Evolutionary conservation across 164 flowering plant species (phyloP), one percentile per base, ranked within the genome.

Genomic region (Liriodendron chinense): DNA sequence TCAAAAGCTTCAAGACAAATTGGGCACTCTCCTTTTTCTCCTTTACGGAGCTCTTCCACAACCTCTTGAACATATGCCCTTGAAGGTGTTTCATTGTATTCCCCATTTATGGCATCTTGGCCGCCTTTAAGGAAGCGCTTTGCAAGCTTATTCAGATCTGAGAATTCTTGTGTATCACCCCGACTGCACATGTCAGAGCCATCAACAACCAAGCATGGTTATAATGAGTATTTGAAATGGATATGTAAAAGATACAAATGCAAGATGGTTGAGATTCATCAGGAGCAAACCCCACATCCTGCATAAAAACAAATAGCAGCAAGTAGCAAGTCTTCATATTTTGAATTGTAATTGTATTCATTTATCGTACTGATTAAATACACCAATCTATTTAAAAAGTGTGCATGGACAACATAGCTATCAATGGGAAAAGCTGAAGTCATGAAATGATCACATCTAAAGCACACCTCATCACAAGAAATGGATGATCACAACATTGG

Each of bases 401-500:
- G 8, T 53, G 8, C 59, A 34, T 34, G 43, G 43, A 34, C 43
- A 34, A 34, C 43, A 34, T 34, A 53, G 59, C 59, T 16, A 12
- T 53, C 59, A 12, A 53, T 53, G 9, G 59, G 16, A 53, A 7
- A n/a, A 49, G 53, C 7, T 49, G 59, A 65, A 47, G n/a, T 21
- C 69, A 49, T 47, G 1, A 64, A 64, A 20, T 61, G 18, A 16
- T 16, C 2, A 34, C 1, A 13, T 43, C 47, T 63, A 16, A 74
- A 25, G 22, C 76, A 72, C 20, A 94, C 99, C 99, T 96, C 97
- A 96, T 90, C 63, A 96, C 99, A 81, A 96, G 97, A 84, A 91
- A 96, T 65, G 99, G 99, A 83, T 96, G 99, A 80, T 96, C 98
- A 85, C 99, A 96, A 80, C 99, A 96, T 82, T 96, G 99, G 43